These are phyloP conservation scores for Xenoacremonium recifei DNA, from an alignment of 2,329 filamentous ascomycete genomes.

Conservation along the genomic window DNA sequence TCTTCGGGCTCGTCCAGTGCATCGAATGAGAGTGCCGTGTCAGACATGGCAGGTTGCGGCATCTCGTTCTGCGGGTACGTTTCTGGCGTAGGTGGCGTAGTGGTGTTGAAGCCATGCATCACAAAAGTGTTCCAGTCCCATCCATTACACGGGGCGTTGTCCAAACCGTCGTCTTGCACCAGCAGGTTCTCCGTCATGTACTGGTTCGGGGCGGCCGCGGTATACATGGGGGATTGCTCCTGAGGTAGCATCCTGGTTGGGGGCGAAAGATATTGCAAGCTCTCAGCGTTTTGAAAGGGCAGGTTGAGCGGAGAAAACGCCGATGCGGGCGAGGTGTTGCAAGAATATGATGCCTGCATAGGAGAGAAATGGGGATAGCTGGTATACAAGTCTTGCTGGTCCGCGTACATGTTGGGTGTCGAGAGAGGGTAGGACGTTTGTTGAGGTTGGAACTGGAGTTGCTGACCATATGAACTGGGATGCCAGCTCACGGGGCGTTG, in stretches of 20 bases:
- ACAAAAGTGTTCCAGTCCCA: conserved; percentile 47
- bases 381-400: conserved; percentile 41
- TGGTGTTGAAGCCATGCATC: conserved; percentile 43
- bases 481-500: conserved; percentile 74
- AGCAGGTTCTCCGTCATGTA: conserved; percentile 29
- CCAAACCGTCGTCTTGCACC: conserved; percentile 9
- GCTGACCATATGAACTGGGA: conserved; percentile 54
- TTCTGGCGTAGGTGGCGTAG: conserved; percentile 59
- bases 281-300: conserved; percentile 40
- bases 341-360: conserved; percentile 55
- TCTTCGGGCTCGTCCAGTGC: conserved; percentile 52
- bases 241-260: conserved; percentile 37
- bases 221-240: conserved; percentile 29
- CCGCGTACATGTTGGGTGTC: conserved; percentile 34
- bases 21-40: conserved; percentile 50
- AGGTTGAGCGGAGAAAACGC: conserved; percentile 54
- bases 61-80: conserved; percentile 54
- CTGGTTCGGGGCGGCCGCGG: conserved; percentile 16
- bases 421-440: conserved; percentile 39
- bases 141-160: conserved; percentile 13
- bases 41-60: conserved; percentile 44
- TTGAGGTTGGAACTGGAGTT: conserved; percentile 37
- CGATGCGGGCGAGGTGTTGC: conserved; percentile 55
- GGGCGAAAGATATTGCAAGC: conserved; percentile 38
- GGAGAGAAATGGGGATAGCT: conserved; percentile 47